Percentiles rank a stretch among this genome's conserved stretches.
Conservation (phyloP, 1,284 basidiomycete species). For the Phaffia rhodozyma region DNA sequence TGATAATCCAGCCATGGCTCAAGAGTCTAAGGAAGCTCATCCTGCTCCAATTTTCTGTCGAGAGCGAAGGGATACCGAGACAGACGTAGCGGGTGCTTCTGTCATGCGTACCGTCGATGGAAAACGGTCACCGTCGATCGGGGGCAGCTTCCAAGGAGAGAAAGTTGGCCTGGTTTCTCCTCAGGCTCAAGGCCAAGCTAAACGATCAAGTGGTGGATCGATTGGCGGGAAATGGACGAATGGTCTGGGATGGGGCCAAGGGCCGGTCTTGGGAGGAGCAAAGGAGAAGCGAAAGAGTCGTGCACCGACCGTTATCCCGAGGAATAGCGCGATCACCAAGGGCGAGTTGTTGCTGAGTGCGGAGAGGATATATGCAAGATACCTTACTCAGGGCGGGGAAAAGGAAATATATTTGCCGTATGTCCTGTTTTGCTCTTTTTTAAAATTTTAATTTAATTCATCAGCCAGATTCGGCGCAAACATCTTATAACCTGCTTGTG, state of each 20-base stretch:
- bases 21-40: not conserved
- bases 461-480: not conserved
- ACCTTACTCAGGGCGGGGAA: constrained; percentile 53
- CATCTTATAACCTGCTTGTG: not conserved
- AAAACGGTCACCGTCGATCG: not conserved
- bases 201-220: not conserved
- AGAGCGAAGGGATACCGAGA: constrained; percentile 29
- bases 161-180: no score
- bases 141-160: not conserved
- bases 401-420: constrained; percentile 85
- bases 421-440: constrained; percentile 17
- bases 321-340: constrained; percentile 78
- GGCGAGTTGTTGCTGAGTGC: constrained; percentile 82
- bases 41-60: constrained; percentile 3
- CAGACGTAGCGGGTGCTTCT: constrained; percentile 21
- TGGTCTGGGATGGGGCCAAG: not conserved
- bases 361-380: constrained; percentile 88
- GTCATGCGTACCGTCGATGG: constrained; percentile 5
- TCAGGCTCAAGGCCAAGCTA: no score
- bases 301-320: constrained; percentile 76
- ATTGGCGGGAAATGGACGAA: not conserved
- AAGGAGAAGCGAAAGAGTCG: constrained; percentile 25
- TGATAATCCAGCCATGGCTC: no score
- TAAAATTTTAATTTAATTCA: no score
- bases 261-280: not conserved